These are phyloP conservation scores for Aphanomyces euteiches DNA, from an alignment of 352 stramenopile genomes.

Conservation along the genomic window DNA sequence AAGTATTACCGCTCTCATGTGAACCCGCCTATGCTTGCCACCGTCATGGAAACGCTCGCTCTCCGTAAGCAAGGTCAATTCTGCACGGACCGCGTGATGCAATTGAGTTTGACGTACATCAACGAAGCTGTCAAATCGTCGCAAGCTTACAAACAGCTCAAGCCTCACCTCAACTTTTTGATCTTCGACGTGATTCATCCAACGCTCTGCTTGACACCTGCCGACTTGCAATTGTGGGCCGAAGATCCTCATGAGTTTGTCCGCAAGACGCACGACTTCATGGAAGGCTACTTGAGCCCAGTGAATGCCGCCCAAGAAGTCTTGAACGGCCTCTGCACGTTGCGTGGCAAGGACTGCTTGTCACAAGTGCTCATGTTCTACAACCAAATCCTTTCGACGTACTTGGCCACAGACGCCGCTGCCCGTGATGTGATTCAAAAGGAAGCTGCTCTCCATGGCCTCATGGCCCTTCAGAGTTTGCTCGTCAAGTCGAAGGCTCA, in stretches of 20 bases:
- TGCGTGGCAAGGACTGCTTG: slow-evolving; percentile 93
- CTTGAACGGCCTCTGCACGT: slow-evolving; percentile 92
- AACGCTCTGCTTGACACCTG: slow-evolving; percentile 90
- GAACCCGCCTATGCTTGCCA: slow-evolving; percentile 75
- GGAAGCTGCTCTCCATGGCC: slow-evolving; percentile 91
- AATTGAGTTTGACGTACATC: slow-evolving; percentile 92
- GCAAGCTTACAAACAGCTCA: slow-evolving; percentile 96
- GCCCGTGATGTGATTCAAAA: slow-evolving; percentile 95
- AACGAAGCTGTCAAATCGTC: slow-evolving; percentile 93
- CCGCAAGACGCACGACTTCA: slow-evolving; percentile 95
- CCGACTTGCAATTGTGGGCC: slow-evolving; percentile 94
- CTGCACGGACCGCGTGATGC: slow-evolving; percentile 94
- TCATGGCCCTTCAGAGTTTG: slow-evolving; percentile 91
- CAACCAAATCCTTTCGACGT: slow-evolving; percentile 91
- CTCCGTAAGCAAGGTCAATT: slow-evolving; percentile 92
- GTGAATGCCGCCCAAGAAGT: slow-evolving; percentile 92
- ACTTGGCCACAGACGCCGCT: slow-evolving; percentile 55
- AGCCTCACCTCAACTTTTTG: slow-evolving; percentile 96
- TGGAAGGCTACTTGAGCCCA: slow-evolving; percentile 96
- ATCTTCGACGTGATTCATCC: slow-evolving; percentile 97
- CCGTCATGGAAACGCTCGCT: slow-evolving; percentile 88
- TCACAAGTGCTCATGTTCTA: slow-evolving; percentile 88
- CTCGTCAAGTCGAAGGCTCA: slow-evolving; percentile 93
- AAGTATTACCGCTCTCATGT: slow-evolving; percentile 92
- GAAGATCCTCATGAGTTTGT: slow-evolving; percentile 98